Evolutionary conservation across 176 grass and related monocot genomes (phyloP).

Genomic region (Chrysopogon serrulatus): DNA sequence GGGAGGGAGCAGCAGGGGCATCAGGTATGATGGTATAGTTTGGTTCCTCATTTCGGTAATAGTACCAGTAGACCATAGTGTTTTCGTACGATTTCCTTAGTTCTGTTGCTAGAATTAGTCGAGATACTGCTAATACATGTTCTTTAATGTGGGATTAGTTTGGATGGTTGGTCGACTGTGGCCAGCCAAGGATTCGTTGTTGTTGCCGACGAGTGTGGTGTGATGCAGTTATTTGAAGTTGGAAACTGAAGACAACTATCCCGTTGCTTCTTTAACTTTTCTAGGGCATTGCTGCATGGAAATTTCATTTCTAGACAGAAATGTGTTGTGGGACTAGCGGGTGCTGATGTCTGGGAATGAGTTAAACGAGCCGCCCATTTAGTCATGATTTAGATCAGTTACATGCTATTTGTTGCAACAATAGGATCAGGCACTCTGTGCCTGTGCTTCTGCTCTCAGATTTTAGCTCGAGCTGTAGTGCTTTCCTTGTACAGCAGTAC

Average conservation of each 20-base stretch:
- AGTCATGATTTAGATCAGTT: neutral
- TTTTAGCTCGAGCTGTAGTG: neutral
- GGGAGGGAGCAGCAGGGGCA: conserved; percentile 84
- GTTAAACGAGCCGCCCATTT: neutral
- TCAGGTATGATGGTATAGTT: conserved; percentile 47
- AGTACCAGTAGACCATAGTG: neutral
- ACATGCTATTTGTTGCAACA: neutral
- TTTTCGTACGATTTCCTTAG: neutral
- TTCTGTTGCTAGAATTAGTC: neutral
- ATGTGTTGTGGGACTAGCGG: neutral
- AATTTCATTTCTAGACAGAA: neutral
- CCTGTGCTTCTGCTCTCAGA: neutral
- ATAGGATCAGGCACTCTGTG: neutral
- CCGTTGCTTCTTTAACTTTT: neutral
- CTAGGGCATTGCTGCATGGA: neutral
- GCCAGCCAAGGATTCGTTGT: neutral
- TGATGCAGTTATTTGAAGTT: neutral
- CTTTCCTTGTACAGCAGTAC: neutral
- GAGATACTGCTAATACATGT: neutral
- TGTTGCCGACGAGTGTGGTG: neutral
- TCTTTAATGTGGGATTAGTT: neutral
- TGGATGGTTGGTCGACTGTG: neutral
- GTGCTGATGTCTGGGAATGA: neutral
- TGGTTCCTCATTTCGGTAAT: neutral
- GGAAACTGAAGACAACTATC: neutral